These are phyloP conservation scores for Tricholoma sp. DNA, from an alignment of 768 basidiomycete species.

Conservation along the genomic window DNA sequence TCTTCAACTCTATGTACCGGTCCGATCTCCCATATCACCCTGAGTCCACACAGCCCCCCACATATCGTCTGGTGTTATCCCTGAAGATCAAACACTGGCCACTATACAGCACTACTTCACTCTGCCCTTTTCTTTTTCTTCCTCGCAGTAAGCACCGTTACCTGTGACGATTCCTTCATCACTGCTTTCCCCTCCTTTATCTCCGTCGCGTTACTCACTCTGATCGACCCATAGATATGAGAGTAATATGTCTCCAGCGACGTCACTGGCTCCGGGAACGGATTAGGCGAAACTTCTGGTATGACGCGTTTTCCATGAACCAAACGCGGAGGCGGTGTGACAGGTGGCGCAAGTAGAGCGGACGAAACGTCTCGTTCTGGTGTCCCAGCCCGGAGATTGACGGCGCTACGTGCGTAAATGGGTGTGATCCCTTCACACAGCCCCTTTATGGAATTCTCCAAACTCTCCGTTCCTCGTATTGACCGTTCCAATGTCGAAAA, in stretches of 20 bases:
- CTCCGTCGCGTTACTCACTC: conserved; percentile 44
- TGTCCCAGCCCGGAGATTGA: conserved; percentile 23
- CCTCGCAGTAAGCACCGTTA: conserved; percentile 59
- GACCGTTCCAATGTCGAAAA: conserved; percentile 67
- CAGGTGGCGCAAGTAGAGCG: conserved; percentile 37
- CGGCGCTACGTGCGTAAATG: conserved; percentile 10
- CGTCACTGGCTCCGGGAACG: conserved; percentile 60
- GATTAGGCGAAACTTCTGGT: conserved; percentile 56
- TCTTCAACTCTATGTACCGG: no score
- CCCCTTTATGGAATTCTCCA: conserved; percentile 65
- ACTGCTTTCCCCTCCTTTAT: conserved; percentile 1
- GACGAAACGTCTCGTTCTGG: conserved; percentile 31
- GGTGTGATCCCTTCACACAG: conserved; percentile 60
- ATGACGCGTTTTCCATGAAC: conserved; percentile 21
- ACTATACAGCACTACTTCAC: no score
- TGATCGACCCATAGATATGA: conserved; percentile 54
- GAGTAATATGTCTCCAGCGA: conserved; percentile 57
- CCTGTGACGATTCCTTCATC: conserved; percentile 16
- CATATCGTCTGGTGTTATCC: no score
- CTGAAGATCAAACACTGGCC: no score
- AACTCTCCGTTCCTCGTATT: conserved; percentile 61
- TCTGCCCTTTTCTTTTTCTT: conserved; percentile 45
- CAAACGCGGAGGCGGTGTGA: conserved; percentile 44
- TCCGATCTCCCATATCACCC: not conserved
- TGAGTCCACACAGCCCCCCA: no score